These are phyloP conservation scores for Neopestalotiopsis sp. DNA, from an alignment of 2,329 filamentous ascomycete genomes.

Conservation along the genomic window DNA sequence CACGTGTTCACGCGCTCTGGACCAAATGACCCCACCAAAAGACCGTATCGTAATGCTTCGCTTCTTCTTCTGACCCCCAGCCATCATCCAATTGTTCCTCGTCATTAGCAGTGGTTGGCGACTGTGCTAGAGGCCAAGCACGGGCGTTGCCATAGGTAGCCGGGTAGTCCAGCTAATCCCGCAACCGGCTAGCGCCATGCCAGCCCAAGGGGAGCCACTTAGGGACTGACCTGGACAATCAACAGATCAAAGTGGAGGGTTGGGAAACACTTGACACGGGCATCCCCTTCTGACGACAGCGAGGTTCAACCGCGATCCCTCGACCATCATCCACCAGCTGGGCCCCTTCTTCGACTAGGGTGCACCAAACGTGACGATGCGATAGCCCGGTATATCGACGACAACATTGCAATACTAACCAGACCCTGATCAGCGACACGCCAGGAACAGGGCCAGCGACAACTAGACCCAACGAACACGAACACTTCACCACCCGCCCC, in stretches of 20 bases:
- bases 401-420: constrained; percentile 5
- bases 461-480: background rate
- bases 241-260: constrained; percentile 14
- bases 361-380: constrained; percentile 7
- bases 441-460: background rate
- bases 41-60: background rate
- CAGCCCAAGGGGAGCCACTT: constrained; percentile 26
- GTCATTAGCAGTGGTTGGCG: background rate
- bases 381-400: constrained; percentile 10
- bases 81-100: background rate
- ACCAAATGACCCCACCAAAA: background rate
- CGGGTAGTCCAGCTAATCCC: constrained; percentile 23
- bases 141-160: constrained; percentile 32
- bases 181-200: constrained; percentile 23
- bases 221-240: constrained; percentile 21
- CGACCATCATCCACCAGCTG: background rate
- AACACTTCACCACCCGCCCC: background rate
- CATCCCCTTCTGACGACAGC: constrained; percentile 2
- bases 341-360: constrained; percentile 12
- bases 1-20: background rate
- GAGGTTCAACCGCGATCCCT: constrained; percentile 4
- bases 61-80: background rate
- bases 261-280: constrained; percentile 7
- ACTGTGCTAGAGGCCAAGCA: background rate
- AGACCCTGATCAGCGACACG: background rate